Evolutionary conservation across 2,329 filamentous ascomycete species (phyloP).

Genomic region (Microthyrium microscopicum): DNA sequence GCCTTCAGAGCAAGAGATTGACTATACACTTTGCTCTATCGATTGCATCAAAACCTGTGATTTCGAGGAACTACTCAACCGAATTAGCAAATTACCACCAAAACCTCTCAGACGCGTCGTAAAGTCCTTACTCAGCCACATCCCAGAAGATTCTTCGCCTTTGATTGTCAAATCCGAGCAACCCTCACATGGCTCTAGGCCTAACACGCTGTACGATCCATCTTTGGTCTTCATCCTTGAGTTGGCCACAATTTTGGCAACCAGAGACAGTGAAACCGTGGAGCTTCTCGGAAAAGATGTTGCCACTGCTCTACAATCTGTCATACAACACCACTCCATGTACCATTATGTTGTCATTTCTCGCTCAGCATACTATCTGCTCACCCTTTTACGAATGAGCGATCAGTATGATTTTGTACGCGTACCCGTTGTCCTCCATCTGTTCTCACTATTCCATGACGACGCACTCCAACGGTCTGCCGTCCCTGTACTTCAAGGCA

Average conservation of each 20-base stretch:
- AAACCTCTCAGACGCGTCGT: slow-evolving; percentile 46
- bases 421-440: slow-evolving; percentile 78
- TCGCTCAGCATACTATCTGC: slow-evolving; percentile 70
- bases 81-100: slow-evolving; percentile 55
- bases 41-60: slow-evolving; percentile 87
- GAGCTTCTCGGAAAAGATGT: slow-evolving; percentile 60
- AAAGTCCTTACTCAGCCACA: slow-evolving; percentile 56
- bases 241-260: slow-evolving; percentile 64
- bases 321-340: slow-evolving; percentile 62
- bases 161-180: slow-evolving; percentile 84
- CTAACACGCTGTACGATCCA: slow-evolving; percentile 64
- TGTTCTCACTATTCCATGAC: slow-evolving; percentile 73
- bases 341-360: slow-evolving; percentile 75
- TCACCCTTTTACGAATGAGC: slow-evolving; percentile 65
- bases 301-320: slow-evolving; percentile 60
- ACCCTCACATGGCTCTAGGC: slow-evolving; percentile 41
- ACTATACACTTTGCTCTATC: slow-evolving; percentile 85
- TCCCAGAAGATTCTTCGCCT: slow-evolving; percentile 72
- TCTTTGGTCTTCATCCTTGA: slow-evolving; percentile 82
- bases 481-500: slow-evolving; percentile 57
- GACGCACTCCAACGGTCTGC: slow-evolving; percentile 62
- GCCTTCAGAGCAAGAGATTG: slow-evolving; percentile 89
- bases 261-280: slow-evolving; percentile 59
- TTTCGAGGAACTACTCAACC: slow-evolving; percentile 65
- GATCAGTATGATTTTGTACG: slow-evolving; percentile 90